phyloP scores from a whole-genome alignment of 306 rosid species.

The cucumber (Cucumis sativus) region DNA sequence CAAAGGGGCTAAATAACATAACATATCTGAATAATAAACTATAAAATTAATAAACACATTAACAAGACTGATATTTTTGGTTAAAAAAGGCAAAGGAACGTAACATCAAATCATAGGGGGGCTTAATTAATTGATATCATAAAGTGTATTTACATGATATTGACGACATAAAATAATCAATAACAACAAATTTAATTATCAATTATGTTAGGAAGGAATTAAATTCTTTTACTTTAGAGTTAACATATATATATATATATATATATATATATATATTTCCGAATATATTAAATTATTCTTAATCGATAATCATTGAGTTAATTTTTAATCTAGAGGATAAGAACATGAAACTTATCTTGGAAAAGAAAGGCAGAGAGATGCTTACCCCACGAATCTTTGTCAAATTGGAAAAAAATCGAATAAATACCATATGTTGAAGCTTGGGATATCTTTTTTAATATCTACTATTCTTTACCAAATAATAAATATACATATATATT shows the following conservation, averaged over 20 bases:
- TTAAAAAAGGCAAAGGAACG: background rate
- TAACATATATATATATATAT: too few species aligned
- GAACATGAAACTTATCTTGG: too few species aligned
- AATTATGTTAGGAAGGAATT: background rate
- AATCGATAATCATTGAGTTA: background rate
- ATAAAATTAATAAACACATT: too few species aligned
- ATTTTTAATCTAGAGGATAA: too few species aligned
- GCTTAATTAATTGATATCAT: background rate
- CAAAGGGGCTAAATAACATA: too few species aligned
- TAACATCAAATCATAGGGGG: background rate
- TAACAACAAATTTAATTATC: background rate
- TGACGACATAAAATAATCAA: background rate
- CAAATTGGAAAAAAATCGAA: background rate
- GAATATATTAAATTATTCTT: background rate
- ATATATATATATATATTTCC: too few species aligned
- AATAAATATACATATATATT: too few species aligned
- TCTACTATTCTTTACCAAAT: background rate
- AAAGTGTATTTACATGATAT: background rate
- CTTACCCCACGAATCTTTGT: background rate
- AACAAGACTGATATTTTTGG: background rate
- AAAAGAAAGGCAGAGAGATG: background rate
- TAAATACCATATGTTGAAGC: too few species aligned
- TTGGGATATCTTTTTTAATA: background rate
- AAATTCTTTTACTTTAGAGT: too few species aligned
- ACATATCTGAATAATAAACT: too few species aligned